Base-by-base conservation (phyloP, 768 basidiomycete species). In the Vararia minispora region DNA sequence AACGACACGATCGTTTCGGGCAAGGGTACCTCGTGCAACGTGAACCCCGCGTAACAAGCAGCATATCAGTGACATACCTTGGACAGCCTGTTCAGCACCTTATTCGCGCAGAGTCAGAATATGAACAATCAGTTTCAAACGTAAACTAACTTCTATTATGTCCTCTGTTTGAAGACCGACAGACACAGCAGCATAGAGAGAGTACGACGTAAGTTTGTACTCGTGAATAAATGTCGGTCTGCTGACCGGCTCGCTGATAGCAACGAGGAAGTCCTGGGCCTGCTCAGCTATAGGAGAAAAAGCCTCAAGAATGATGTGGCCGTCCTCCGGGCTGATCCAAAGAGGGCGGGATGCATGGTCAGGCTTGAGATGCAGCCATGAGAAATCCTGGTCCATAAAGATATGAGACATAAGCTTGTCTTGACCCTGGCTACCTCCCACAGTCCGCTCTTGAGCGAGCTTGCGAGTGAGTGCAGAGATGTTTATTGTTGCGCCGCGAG, bases 141-240 rank as follows among this genome's bases (percentile, higher is more conserved):
- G 24, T 29, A 18, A 28, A 43, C 77, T 55, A 50, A 97, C 94
- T 68, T 92, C 90, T 59, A 98, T 95, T 51, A 98, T 98, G 58
- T 98, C 92, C 50, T 94, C 84, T 7, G 95, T 98, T 57, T 98
- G 89, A 21, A 99, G 66, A 21, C 95, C 95, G 43, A 99, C 95
- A 11, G 94, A 97, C 45, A 99, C 94, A 35, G 95, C 95, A 43
- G 95, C 95, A 59, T 99, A 98, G 12, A 99, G 68, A 13, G 94
- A 98, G 60, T 98, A 95, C 31, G 91, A 83, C 41, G 94, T 98
- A 55, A 99, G 76, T 63, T 94, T 90, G 71, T 98, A 99, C 68
- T 98, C 95, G 64, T 99, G 94, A 46, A 98, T 92, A 63, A 94
- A 90, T 33, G 89, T 80, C 37, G 95, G 95, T 68, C 94, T 81